Base-by-base conservation (phyloP, 2,329 filamentous ascomycete genomes). In the Ascosphaera pollenicola region DNA sequence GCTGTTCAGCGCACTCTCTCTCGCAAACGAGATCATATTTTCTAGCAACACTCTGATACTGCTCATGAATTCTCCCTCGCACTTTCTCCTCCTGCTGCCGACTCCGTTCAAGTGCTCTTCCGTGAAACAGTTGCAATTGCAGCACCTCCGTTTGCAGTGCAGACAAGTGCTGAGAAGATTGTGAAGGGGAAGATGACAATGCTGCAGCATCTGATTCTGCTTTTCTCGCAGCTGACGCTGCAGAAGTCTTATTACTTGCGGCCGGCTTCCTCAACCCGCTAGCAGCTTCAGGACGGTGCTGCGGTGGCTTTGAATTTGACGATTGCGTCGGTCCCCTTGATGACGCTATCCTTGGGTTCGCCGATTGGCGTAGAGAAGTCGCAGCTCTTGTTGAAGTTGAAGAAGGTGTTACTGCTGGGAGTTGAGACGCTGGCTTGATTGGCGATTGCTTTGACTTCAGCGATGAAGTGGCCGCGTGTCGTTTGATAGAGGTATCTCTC, bases 101-200 rank as follows among this genome's bases (percentile, higher is more conserved):
- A 15, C 53, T 47, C 16, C 46, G 45, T 32, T 51, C 51, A 16
- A 53, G 39, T 6, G 46, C 49, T 3, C 49, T 48, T 6, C 51
- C 49, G 44, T 60, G 54, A 5, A 62, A 48, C 3, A 62, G 50
- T 39, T 52, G 54, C 13, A 64, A 44, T 40, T 64, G 61, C 17
- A 64, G 48, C 10, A 64, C 48, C 42, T 64, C 61, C 0, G 56
- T 60, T 41, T 60, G 56, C 24, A 62, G 38, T 10, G 53, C 51
- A 11, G 51, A 45, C 39, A 57, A 48, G 21, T 61, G 56, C 16
- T 55, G 52, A 46, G 51, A 52, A 7, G 52, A 48, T 5, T n/a
- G n/a, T n/a, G n/a, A n/a, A n/a, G n/a, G n/a, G n/a, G n/a, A n/a
- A n/a, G n/a, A n/a, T n/a, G n/a, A n/a, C n/a, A n/a, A n/a, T n/a